A percentile compares a stretch with the other conserved stretches of the same genome.
Conservation (phyloP, 2,329 filamentous ascomycete genomes). For the Drechmeria coniospora region DNA sequence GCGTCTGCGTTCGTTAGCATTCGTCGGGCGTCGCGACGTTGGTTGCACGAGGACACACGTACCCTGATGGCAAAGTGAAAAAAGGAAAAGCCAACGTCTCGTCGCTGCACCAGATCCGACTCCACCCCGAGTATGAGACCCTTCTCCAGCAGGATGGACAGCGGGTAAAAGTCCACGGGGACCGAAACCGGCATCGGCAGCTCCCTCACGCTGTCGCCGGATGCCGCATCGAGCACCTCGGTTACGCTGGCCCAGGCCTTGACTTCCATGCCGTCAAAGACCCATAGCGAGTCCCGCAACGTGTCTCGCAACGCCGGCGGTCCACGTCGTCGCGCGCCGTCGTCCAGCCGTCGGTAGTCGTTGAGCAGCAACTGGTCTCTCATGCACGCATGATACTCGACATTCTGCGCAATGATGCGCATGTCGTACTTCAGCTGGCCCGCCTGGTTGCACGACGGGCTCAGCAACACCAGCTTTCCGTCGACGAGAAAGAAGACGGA, state of each 20-base stretch:
- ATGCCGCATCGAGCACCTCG: conserved; percentile 60
- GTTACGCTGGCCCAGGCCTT: conserved; percentile 82
- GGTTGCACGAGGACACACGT: conserved; percentile 22
- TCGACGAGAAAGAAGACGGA: conserved; percentile 95
- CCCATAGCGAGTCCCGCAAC: conserved; percentile 80
- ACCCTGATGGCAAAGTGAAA: conserved; percentile 79
- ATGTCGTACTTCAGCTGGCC: conserved; percentile 94
- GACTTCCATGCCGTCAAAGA: conserved; percentile 77
- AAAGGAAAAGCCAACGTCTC: conserved; percentile 81
- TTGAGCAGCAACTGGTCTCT: conserved; percentile 54
- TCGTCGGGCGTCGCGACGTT: no score
- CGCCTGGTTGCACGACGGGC: conserved; percentile 68
- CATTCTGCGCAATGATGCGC: conserved; percentile 88
- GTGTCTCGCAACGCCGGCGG: conserved; percentile 49
- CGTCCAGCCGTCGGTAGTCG: conserved; percentile 13
- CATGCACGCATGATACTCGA: conserved; percentile 89
- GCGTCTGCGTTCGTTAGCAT: conserved; percentile 41
- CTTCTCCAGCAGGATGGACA: conserved; percentile 77
- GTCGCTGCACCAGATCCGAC: conserved; percentile 80
- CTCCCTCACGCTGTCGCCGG: conserved; percentile 50
- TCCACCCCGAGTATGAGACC: conserved; percentile 84
- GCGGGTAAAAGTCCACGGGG: conserved; percentile 84
- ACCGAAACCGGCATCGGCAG: conserved; percentile 62
- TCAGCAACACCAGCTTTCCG: conserved; percentile 83
- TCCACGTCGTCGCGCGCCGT: conserved; percentile 10